These are phyloP conservation scores for Metrosideros polymorpha DNA, from an alignment of 441 rosid species.

Conservation along the genomic window DNA sequence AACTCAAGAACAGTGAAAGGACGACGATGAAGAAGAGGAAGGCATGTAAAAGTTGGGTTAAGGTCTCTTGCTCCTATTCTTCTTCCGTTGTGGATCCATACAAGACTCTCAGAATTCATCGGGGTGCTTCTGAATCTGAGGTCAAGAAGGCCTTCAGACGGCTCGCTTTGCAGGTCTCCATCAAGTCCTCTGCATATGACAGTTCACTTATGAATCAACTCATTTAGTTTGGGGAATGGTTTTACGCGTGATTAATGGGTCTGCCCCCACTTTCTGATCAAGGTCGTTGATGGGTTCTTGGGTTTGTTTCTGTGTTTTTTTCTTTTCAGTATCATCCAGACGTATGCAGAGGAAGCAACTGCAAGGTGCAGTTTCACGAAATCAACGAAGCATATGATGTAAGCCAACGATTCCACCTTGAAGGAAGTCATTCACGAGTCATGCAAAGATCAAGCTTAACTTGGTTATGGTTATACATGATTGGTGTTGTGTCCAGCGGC, in stretches of 20 bases:
- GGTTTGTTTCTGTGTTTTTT: not conserved
- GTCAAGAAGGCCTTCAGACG: slow-evolving; percentile 8
- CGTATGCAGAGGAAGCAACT: slow-evolving; percentile 83
- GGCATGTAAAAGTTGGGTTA: not conserved
- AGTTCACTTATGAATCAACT: not conserved
- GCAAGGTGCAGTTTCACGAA: slow-evolving; percentile 55
- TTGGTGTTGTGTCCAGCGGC: not conserved
- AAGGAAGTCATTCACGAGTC: not conserved
- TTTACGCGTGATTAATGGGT: not conserved
- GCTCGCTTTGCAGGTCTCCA: not conserved
- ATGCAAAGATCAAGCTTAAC: not conserved
- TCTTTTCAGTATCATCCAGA: slow-evolving; percentile 57
- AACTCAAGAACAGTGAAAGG: not conserved
- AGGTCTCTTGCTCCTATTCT: not conserved
- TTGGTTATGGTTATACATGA: not conserved
- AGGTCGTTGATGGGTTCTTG: not conserved
- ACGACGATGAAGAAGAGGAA: not conserved
- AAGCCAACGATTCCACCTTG: slow-evolving; percentile 4
- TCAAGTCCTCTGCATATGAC: not conserved
- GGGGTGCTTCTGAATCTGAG: slow-evolving; percentile 2
- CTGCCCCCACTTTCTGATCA: not conserved
- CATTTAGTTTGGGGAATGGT: not conserved
- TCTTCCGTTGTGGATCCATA: slow-evolving; percentile 3
- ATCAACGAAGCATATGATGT: slow-evolving; percentile 88
- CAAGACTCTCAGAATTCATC: slow-evolving; percentile 3